Conservation (phyloP, 164 flowering plant species). For the Malania oleifera region DNA sequence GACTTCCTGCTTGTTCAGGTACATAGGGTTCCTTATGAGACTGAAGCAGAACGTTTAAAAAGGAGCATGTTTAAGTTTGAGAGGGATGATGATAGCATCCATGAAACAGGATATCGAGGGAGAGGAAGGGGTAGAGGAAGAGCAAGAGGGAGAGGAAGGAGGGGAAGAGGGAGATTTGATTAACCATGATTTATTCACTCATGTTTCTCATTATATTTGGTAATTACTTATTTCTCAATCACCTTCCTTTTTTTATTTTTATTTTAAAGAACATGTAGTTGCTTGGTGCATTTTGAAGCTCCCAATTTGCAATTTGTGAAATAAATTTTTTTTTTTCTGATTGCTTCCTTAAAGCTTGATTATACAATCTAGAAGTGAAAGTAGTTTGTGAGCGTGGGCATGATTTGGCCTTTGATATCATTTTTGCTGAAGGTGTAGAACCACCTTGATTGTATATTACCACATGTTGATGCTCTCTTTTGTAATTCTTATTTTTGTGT, state of each 20-base stretch:
- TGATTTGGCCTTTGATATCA: no score
- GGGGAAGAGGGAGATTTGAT: conserved; percentile 20
- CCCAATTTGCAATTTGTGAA: not conserved
- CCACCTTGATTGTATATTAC: no score
- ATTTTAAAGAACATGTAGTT: no score
- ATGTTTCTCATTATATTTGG: not conserved
- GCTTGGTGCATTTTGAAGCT: not conserved
- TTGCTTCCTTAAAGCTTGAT: not conserved
- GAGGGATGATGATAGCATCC: conserved; percentile 26
- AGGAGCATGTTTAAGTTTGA: conserved; percentile 76
- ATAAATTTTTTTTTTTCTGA: not conserved
- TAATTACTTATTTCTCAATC: not conserved
- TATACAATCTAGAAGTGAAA: not conserved
- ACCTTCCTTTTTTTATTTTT: no score
- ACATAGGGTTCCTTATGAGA: conserved; percentile 21
- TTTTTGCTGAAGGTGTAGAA: no score
- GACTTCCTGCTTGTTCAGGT: conserved; percentile 35
- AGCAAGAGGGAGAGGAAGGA: conserved; percentile 21
- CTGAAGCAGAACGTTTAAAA: conserved; percentile 51
- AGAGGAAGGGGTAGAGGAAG: conserved; percentile 43
- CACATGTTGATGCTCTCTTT: not conserved
- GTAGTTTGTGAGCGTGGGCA: not conserved
- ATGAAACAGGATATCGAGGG: conserved; percentile 26
- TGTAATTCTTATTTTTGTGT: no score
- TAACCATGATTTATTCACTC: conserved; percentile 8